Conservation (phyloP, 352 stramenopile species). For the Pythium grandisporangium region DNA sequence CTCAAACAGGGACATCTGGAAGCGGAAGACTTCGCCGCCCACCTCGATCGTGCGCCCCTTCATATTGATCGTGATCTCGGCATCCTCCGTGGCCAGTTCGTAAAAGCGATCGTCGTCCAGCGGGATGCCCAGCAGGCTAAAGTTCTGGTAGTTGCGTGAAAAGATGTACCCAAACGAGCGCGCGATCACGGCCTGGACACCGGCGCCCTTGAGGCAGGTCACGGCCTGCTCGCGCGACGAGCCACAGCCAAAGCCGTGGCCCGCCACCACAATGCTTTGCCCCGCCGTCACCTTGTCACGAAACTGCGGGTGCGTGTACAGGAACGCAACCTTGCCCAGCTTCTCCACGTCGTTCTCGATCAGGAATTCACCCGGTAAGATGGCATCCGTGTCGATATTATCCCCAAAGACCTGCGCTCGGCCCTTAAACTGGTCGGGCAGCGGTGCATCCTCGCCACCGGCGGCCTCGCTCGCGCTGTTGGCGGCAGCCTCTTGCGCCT, state of each 20-base stretch:
- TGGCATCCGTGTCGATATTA: constrained; percentile 87
- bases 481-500: constrained; percentile 9
- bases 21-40: constrained; percentile 60
- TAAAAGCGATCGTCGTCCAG: constrained; percentile 77
- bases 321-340: constrained; percentile 74
- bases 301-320: constrained; percentile 84
- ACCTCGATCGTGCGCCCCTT: constrained; percentile 75
- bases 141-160: constrained; percentile 84
- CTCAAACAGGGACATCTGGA: constrained; percentile 85
- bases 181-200: constrained; percentile 74
- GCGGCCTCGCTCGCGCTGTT: constrained; percentile 14
- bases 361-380: constrained; percentile 72
- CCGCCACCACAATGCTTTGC: constrained; percentile 68
- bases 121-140: constrained; percentile 74
- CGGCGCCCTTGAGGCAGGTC: constrained; percentile 70
- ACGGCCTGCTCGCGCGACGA: constrained; percentile 81
- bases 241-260: constrained; percentile 75
- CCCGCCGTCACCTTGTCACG: constrained; percentile 65
- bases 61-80: constrained; percentile 77
- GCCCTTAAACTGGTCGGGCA: constrained; percentile 49
- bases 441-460: constrained; percentile 8
- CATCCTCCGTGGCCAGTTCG: constrained; percentile 63
- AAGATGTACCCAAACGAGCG: constrained; percentile 86
- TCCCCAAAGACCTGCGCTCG: constrained; percentile 79
- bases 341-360: constrained; percentile 82